Evolutionary conservation across 78 protist species (phyloP).

Genomic region (Dictyostelium brefeldianum): DNA sequence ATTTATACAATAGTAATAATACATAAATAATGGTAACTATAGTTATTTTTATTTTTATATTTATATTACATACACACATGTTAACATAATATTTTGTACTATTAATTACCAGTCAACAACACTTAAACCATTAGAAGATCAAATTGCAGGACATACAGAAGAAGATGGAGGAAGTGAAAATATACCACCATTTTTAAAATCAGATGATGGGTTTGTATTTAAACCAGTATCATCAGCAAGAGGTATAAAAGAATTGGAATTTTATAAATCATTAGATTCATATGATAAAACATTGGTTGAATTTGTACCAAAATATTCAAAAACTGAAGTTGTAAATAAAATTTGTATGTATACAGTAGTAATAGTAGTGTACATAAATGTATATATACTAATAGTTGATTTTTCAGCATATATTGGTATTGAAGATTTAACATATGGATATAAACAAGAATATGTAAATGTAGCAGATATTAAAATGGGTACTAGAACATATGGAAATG

Average conservation of each 20-base stretch:
- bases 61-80: too few relatives aligned
- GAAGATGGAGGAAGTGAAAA: constrained; percentile 58
- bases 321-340: not conserved
- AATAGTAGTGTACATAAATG: too few relatives aligned
- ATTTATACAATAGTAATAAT: too few relatives aligned
- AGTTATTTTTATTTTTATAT: too few relatives aligned
- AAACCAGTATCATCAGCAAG: constrained; percentile 64
- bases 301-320: constrained; percentile 24
- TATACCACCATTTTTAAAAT: constrained; percentile 44
- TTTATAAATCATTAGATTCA: constrained; percentile 1
- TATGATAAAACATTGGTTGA: not conserved
- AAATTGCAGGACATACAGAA: constrained; percentile 73
- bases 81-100: too few relatives aligned
- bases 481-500: constrained; percentile 36
- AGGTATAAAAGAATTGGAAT: constrained; percentile 58
- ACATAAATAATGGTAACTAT: too few relatives aligned
- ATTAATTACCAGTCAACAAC: not conserved
- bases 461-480: constrained; percentile 76
- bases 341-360: constrained; percentile 21
- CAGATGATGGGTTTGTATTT: constrained; percentile 49
- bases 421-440: constrained; percentile 63
- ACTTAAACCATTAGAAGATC: constrained; percentile 49
- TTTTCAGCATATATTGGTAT: constrained; percentile 63
- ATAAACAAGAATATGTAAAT: not conserved
- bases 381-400: too few relatives aligned